phyloP scores from a whole-genome alignment of 73 alveolate species.

The Paramecium primaurelia region DNA sequence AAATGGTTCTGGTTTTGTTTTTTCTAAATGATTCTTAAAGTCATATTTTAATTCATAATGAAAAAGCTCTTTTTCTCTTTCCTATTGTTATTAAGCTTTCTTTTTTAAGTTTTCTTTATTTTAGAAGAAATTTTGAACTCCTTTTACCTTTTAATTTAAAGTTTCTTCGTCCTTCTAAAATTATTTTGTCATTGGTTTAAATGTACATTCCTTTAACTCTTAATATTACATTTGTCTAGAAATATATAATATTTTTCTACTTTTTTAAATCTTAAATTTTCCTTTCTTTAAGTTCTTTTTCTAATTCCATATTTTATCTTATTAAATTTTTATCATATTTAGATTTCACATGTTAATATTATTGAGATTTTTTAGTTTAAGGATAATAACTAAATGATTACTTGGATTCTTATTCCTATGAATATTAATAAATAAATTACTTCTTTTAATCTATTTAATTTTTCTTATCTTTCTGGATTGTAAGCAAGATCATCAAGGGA shows the following conservation, averaged over 20 bases:
- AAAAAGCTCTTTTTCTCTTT: conserved; percentile 53
- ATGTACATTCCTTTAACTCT: conserved; percentile 58
- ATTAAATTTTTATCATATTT: conserved; percentile 33
- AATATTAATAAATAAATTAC: neutral
- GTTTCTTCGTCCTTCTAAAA: conserved; percentile 41
- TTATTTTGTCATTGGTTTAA: conserved; percentile 41
- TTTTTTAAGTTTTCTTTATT: conserved; percentile 41
- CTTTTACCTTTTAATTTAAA: conserved; percentile 16
- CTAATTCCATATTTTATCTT: conserved; percentile 29
- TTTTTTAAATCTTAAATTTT: conserved; percentile 41
- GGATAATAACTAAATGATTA: conserved; percentile 43
- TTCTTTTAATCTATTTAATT: conserved; percentile 34
- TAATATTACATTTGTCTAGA: conserved; percentile 50
- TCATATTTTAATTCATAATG: conserved; percentile 38
- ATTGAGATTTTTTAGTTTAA: neutral
- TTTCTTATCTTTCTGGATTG: conserved; percentile 47
- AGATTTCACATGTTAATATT: conserved; percentile 51
- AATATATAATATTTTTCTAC: neutral
- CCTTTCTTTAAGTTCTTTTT: conserved; percentile 43
- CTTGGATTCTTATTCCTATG: conserved; percentile 38
- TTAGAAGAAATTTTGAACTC: conserved; percentile 28
- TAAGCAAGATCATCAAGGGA: conserved; percentile 46
- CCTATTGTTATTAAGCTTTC: neutral
- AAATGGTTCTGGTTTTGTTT: conserved; percentile 14
- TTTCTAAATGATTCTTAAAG: conserved; percentile 12